These are phyloP conservation scores for Saturnispora besseyi DNA, from an alignment of 805 yeast species.

Conservation along the genomic window DNA sequence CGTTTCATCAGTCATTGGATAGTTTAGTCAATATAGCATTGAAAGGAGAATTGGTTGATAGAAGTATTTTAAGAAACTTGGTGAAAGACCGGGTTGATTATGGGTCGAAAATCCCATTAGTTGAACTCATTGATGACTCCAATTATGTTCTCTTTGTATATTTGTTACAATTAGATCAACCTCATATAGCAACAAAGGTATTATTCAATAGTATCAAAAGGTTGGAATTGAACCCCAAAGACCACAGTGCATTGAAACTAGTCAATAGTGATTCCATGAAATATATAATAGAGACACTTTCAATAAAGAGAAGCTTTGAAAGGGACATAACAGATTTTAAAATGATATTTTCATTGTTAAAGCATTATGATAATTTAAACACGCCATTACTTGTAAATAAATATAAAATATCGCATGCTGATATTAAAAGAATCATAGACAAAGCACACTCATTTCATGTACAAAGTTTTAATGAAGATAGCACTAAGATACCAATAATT, in stretches of 20 bases:
- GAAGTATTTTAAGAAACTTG: background rate
- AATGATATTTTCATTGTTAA: conserved; percentile 7
- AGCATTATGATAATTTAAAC: conserved; percentile 11
- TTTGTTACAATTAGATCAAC: conserved; percentile 2
- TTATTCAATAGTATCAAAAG: background rate
- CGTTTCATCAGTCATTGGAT: background rate
- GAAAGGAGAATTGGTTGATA: background rate
- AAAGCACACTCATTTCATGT: conserved; percentile 10
- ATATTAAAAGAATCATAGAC: conserved; percentile 9
- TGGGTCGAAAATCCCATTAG: background rate
- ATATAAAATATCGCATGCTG: conserved; percentile 3
- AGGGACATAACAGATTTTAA: conserved; percentile 8
- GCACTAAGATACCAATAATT: background rate
- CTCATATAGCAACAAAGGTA: conserved; percentile 3
- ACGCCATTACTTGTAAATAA: conserved; percentile 3
- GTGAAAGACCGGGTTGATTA: background rate
- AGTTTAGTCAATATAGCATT: background rate
- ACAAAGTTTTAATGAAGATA: background rate
- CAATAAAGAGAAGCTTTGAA: conserved; percentile 10
- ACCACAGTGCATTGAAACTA: background rate
- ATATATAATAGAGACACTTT: conserved; percentile 9
- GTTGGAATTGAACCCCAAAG: background rate
- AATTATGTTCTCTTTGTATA: background rate
- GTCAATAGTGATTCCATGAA: background rate
- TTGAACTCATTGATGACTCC: background rate